These are phyloP conservation scores for Fusarium tanahbumbuense DNA, from an alignment of 2,329 filamentous ascomycete genomes.

Conservation along the genomic window DNA sequence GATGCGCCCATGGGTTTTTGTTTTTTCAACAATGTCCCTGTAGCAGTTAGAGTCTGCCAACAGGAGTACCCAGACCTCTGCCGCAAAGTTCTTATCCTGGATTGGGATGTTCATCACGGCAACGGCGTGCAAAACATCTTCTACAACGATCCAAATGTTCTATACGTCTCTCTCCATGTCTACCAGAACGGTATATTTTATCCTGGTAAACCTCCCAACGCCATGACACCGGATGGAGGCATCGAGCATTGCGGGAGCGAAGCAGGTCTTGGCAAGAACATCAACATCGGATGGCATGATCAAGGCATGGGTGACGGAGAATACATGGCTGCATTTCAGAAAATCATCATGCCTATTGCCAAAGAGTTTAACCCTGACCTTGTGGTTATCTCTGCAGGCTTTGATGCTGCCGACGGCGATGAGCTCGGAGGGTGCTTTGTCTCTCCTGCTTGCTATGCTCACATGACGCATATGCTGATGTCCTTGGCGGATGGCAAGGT, in stretches of 20 bases:
- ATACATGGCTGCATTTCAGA: constrained; percentile 95
- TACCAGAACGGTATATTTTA: constrained; percentile 88
- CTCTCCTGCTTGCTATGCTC: constrained; percentile 89
- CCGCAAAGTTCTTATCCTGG: constrained; percentile 90
- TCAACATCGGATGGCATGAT: constrained; percentile 75
- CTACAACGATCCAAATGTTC: constrained; percentile 91
- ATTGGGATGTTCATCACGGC: constrained; percentile 87
- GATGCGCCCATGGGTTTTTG: constrained; percentile 93
- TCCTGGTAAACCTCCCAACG: constrained; percentile 72
- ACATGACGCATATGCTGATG: constrained; percentile 99
- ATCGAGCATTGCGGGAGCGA: constrained; percentile 69
- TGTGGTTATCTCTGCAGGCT: constrained; percentile 94
- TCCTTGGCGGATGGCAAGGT: constrained; percentile 89
- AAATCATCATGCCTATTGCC: constrained; percentile 95
- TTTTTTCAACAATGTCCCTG: constrained; percentile 96
- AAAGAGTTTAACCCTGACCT: constrained; percentile 93
- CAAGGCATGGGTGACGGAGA: constrained; percentile 94
- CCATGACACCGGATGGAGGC: constrained; percentile 69
- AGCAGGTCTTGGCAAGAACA: constrained; percentile 68
- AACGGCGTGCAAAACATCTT: constrained; percentile 98
- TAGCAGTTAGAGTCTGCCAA: constrained; percentile 91
- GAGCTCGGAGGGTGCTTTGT: constrained; percentile 94
- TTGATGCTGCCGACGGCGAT: constrained; percentile 94
- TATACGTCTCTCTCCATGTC: constrained; percentile 96
- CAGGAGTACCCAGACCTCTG: constrained; percentile 81